Conservation (phyloP, 768 basidiomycete genomes). For the Cystobasidium tubakii region DNA sequence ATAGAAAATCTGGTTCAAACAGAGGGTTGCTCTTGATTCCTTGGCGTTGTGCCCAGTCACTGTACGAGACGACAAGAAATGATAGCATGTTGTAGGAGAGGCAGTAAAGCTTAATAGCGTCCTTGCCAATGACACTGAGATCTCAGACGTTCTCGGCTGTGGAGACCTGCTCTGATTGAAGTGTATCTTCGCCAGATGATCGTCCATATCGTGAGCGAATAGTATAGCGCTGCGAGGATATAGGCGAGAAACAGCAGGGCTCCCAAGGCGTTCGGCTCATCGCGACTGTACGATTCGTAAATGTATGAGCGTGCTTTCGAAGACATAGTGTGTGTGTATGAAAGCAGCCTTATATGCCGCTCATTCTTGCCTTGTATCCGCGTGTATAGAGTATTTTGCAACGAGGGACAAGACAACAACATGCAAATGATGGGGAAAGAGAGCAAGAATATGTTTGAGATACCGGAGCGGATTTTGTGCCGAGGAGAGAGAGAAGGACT, state of each 20-base stretch:
- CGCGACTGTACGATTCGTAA: not conserved
- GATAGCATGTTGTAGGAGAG: constrained; percentile 13
- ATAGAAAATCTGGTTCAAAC: not conserved
- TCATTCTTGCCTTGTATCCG: too few relatives aligned
- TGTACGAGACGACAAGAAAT: not conserved
- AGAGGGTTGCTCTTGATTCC: not conserved
- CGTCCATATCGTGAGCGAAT: not conserved
- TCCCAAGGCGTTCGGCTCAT: constrained; percentile 24
- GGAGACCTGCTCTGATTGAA: not conserved
- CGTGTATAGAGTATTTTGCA: too few relatives aligned
- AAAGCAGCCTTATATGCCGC: too few relatives aligned
- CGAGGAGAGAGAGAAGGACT: too few relatives aligned
- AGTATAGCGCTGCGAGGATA: not conserved
- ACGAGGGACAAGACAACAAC: too few relatives aligned
- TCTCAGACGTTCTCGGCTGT: not conserved
- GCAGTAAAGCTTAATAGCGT: constrained; percentile 6
- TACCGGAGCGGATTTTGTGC: too few relatives aligned
- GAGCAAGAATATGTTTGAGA: too few relatives aligned
- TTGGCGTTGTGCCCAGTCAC: not conserved
- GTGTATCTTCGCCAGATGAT: not conserved
- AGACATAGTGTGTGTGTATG: too few relatives aligned
- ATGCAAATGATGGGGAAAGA: too few relatives aligned
- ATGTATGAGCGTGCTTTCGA: not conserved
- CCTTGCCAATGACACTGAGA: not conserved
- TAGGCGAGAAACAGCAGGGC: constrained; percentile 12